These are phyloP conservation scores for Ceratobasidium sp. DNA, from an alignment of 1,284 basidiomycete species.

Conservation along the genomic window DNA sequence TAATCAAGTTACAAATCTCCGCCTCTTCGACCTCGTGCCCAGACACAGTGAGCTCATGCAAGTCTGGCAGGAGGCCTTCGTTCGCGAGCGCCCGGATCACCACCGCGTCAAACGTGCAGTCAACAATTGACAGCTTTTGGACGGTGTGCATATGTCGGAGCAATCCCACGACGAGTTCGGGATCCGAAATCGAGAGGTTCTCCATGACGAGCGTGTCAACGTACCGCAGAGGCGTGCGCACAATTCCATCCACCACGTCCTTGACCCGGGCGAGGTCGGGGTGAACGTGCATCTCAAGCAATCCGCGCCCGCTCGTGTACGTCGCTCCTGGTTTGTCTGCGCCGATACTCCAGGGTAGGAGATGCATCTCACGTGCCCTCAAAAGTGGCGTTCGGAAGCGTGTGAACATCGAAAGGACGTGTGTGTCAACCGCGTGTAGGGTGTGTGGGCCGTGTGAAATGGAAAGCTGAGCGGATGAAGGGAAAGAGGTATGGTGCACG, in stretches of 20 bases:
- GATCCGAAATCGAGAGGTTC: constrained; percentile 34
- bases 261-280: constrained; percentile 37
- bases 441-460: constrained; percentile 39
- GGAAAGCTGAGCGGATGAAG: constrained; percentile 22
- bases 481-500: constrained; percentile 32
- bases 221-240: constrained; percentile 30
- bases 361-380: constrained; percentile 29
- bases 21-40: constrained; percentile 25
- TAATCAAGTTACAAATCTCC: constrained; percentile 21
- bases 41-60: constrained; percentile 30
- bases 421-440: constrained; percentile 38
- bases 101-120: constrained; percentile 34
- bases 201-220: constrained; percentile 38
- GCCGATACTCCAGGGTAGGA: constrained; percentile 35
- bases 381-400: constrained; percentile 40
- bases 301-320: constrained; percentile 27
- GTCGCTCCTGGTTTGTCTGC: constrained; percentile 38
- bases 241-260: constrained; percentile 34
- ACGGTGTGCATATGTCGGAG: constrained; percentile 37
- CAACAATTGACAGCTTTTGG: constrained; percentile 27
- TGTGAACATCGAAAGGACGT: constrained; percentile 40
- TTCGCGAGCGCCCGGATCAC: constrained; percentile 16
- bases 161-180: constrained; percentile 26
- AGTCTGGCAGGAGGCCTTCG: constrained; percentile 17
- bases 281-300: constrained; percentile 39